Base-by-base conservation (phyloP, 2,329 filamentous ascomycete species). In the Pezicula carpinea region DNA sequence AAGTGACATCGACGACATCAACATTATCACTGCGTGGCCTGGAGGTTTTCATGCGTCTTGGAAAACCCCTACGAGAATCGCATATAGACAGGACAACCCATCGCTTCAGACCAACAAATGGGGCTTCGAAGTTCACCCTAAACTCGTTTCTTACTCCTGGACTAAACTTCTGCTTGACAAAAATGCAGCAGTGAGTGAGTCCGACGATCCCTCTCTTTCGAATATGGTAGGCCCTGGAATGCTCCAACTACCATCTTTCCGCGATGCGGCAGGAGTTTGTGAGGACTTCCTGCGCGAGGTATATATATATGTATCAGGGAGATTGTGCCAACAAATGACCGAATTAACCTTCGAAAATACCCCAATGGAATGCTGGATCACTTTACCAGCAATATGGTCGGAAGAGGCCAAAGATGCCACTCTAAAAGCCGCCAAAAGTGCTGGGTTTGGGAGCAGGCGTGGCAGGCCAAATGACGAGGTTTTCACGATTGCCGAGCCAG, bases 151-250 rank as follows among this genome's bases (percentile, higher is more conserved):
- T 19, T 58, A 56, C 31, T 58, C 57, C 3, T 59, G 57, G 57
- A 58, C 57, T 1, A 59, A 59, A 34, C 56, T 59, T 32, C 32
- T 59, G 3, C 54, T 59, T 31, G 57, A 59, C 18, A 52, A 52
- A 8, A 54, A 52, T 42, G 48, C 57, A 5, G 13, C 39, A 10
- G 8, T 15, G 4, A 44, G 34, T 10, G 38, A 53, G 7, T 26
- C 50, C 40, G 55, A 59, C 6, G 55, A 59, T 29, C 55, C 50
- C 1, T 18, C 50, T 0, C 53, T 59, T 32, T 39, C 39, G 0
- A 5, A 29, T n/a, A 46, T 51, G 26, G 10, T 10, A 2, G 52
- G 43, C 15, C 0, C 11, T 10, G 50, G 50, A 2, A 53, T 58
- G 43, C 2, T 59, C 5, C 14, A 40, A 6, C 10, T 59, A 13